Evolutionary conservation across 768 basidiomycete species (phyloP).

Genomic region (Pulveroboletus sp.): DNA sequence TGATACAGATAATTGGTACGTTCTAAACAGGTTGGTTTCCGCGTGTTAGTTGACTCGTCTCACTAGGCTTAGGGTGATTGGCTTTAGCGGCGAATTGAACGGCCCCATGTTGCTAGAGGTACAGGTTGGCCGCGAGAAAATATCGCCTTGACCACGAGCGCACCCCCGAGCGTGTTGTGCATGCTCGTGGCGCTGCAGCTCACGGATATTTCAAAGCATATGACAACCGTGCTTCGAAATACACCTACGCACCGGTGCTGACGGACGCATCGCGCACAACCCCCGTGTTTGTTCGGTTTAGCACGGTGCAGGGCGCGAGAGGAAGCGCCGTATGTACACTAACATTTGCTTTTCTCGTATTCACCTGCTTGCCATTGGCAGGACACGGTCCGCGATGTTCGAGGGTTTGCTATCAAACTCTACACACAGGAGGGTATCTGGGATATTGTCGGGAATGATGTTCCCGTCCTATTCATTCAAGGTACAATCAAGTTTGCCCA

Average conservation of each 20-base stretch:
- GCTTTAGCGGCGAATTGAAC: slow-evolving; percentile 37
- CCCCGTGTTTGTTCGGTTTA: slow-evolving; percentile 78
- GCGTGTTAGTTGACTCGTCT: slow-evolving; percentile 3
- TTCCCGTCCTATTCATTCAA: slow-evolving; percentile 80
- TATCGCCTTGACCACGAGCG: slow-evolving; percentile 85
- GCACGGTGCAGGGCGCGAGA: slow-evolving; percentile 75
- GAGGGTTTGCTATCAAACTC: slow-evolving; percentile 81
- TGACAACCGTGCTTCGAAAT: slow-evolving; percentile 63
- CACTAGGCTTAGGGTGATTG: slow-evolving; percentile 49
- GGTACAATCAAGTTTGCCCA: slow-evolving; percentile 85
- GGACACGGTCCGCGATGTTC: slow-evolving; percentile 78
- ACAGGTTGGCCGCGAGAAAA: slow-evolving; percentile 69
- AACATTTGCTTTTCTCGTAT: background rate
- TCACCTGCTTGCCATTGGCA: slow-evolving; percentile 20
- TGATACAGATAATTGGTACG: slow-evolving; percentile 63
- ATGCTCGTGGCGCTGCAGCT: slow-evolving; percentile 69
- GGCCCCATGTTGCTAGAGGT: slow-evolving; percentile 81
- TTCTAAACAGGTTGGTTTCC: background rate
- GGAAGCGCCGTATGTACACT: slow-evolving; percentile 67
- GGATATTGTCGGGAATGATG: slow-evolving; percentile 84
- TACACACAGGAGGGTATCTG: slow-evolving; percentile 84
- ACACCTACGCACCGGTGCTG: slow-evolving; percentile 65
- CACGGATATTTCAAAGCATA: slow-evolving; percentile 80
- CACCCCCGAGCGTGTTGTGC: slow-evolving; percentile 80
- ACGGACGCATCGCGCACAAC: slow-evolving; percentile 71